These are phyloP conservation scores for Trichoderma simmonsii DNA, from an alignment of 2,329 filamentous ascomycete genomes.

Conservation along the genomic window DNA sequence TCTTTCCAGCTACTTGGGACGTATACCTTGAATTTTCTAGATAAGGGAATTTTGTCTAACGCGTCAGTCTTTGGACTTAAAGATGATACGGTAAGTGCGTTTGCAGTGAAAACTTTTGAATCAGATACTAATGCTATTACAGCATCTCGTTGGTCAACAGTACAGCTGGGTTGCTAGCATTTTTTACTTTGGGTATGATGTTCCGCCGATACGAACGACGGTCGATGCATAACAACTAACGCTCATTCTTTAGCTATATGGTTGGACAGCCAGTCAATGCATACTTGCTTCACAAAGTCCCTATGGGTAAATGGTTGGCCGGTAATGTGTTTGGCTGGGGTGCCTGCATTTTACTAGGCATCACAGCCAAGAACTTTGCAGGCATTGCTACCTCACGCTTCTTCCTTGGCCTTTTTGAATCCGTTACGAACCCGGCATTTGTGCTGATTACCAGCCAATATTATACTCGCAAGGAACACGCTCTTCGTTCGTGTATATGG, in stretches of 20 bases:
- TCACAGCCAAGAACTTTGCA: slow-evolving; percentile 16
- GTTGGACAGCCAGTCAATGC: background rate
- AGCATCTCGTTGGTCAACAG: background rate
- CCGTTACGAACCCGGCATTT: slow-evolving; percentile 19
- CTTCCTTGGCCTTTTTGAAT: slow-evolving; percentile 23
- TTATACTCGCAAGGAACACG: slow-evolving; percentile 22
- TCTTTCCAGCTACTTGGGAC: background rate
- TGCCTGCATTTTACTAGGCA: background rate
- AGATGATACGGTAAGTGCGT: background rate
- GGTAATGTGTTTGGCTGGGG: slow-evolving; percentile 14
- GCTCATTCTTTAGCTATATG: background rate
- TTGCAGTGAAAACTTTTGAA: background rate
- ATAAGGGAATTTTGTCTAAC: background rate
- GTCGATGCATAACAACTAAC: background rate
- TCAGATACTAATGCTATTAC: background rate
- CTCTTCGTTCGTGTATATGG: slow-evolving; percentile 21
- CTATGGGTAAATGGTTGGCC: slow-evolving; percentile 12
- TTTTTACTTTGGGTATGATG: background rate
- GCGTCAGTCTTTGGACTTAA: background rate
- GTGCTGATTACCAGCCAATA: slow-evolving; percentile 20
- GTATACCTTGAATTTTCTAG: background rate
- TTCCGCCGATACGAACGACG: background rate
- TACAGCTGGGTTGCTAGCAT: background rate
- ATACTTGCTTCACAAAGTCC: slow-evolving; percentile 17
- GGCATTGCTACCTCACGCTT: slow-evolving; percentile 16